Conservation (phyloP, 257 asterid genomes). For the Paulownia fortunei region DNA sequence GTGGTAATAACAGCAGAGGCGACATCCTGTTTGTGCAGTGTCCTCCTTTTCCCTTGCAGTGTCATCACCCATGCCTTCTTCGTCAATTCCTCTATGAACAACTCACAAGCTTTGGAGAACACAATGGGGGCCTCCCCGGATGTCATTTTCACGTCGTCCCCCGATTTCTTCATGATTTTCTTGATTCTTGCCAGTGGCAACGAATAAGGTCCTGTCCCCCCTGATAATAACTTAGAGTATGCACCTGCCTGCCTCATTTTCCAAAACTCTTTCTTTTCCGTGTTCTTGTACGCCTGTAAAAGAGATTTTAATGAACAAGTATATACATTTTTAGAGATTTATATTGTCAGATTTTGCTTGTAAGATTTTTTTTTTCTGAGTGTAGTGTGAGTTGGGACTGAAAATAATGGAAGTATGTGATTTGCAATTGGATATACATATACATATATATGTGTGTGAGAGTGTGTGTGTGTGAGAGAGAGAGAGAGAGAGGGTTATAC, state of each 20-base stretch:
- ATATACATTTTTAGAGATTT: too few relatives aligned
- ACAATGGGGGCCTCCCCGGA: constrained; percentile 88
- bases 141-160: constrained; percentile 78
- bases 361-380: too few relatives aligned
- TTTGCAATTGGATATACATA: too few relatives aligned
- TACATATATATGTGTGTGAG: too few relatives aligned
- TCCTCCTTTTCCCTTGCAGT: constrained; percentile 67
- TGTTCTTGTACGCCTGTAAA: too few relatives aligned
- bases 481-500: too few relatives aligned
- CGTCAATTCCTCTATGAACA: constrained; percentile 71
- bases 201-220: constrained; percentile 65
- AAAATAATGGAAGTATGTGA: too few relatives aligned
- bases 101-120: constrained; percentile 78
- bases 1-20: constrained; percentile 73
- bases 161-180: constrained; percentile 80
- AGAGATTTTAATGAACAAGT: too few relatives aligned
- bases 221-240: constrained; percentile 63
- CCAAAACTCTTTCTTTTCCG: too few relatives aligned
- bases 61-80: constrained; percentile 68
- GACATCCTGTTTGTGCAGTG: constrained; percentile 75
- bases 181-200: constrained; percentile 76
- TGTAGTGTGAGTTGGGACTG: too few relatives aligned
- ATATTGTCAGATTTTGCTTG: too few relatives aligned
- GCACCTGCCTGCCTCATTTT: constrained; percentile 81
- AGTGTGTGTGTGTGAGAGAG: too few relatives aligned